Conservation (phyloP, 2,329 filamentous ascomycete genomes). For the Helotiales sp. region DNA sequence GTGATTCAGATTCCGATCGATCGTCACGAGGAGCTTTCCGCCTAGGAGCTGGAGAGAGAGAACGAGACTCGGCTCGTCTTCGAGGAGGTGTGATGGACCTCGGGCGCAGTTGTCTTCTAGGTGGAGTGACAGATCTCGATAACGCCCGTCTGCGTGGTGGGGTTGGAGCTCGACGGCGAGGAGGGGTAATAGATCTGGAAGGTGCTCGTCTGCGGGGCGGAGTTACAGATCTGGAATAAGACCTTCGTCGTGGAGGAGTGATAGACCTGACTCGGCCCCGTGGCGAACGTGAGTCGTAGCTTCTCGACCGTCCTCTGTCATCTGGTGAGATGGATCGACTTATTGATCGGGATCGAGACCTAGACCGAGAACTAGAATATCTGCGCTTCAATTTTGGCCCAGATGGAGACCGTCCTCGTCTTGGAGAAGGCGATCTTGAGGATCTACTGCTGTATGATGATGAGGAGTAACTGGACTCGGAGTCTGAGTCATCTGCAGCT, state of each 20-base stretch:
- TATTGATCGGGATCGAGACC: slow-evolving; percentile 9
- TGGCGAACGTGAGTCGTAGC: background rate
- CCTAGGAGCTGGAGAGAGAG: background rate
- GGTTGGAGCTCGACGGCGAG: slow-evolving; percentile 18
- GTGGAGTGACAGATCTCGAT: slow-evolving; percentile 25
- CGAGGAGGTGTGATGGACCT: slow-evolving; percentile 2
- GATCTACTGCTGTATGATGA: slow-evolving; percentile 48
- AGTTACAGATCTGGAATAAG: slow-evolving; percentile 13
- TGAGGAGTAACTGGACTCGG: slow-evolving; percentile 78
- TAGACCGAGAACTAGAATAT: slow-evolving; percentile 15
- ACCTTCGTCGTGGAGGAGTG: background rate
- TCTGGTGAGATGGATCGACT: slow-evolving; percentile 20
- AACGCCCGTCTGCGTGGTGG: slow-evolving; percentile 20
- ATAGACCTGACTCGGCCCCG: background rate
- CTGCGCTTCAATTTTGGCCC: slow-evolving; percentile 9
- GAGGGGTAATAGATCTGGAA: slow-evolving; percentile 4
- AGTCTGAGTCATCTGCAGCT: slow-evolving; percentile 58
- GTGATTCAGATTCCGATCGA: background rate
- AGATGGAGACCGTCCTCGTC: slow-evolving; percentile 25
- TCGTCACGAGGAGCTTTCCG: background rate
- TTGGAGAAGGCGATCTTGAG: slow-evolving; percentile 41
- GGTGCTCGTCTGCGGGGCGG: slow-evolving; percentile 3
- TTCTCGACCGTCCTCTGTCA: slow-evolving; percentile 3
- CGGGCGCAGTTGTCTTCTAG: background rate
- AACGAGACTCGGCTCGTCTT: background rate